Evolutionary conservation across 2,329 filamentous ascomycete species (phyloP), one percentile per base, ranked within the genome.

Genomic region (Cladophialophora chaetospira): DNA sequence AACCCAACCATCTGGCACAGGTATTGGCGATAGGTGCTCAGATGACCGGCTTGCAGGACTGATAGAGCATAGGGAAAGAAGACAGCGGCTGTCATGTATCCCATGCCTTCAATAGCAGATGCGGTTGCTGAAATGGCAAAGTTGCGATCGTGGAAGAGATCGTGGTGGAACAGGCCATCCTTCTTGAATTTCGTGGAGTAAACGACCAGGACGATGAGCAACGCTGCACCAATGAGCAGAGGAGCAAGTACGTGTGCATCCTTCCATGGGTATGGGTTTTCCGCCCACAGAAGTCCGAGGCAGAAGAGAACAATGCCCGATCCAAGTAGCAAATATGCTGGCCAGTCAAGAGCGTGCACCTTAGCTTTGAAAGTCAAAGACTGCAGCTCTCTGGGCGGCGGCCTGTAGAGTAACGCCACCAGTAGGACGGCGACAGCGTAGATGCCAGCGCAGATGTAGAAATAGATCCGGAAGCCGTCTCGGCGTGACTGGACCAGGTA

Each of bases 121-220:
- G 17, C 43, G 23, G 38, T 26, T 3, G 51, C 21, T n/a, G 55
- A 43, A 21, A 59, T 56, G 13, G 38, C n/a, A 43, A 74, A 75
- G 88, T 88, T 13, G 84, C 74, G 47, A 76, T 75, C 65, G 86
- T 82, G 46, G 82, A 79, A 43, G 82, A 79, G 19, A 73, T 67
- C 4, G 74, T 70, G 0, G 78, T 72, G 73, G 26, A 85, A 70
- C 2, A 71, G 47, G 1, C 75, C 73, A 0, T 77, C 80, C 0
- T 82, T 77, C 5, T 75, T 74, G 66, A 87, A 78, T 5, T 80
- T 71, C 57, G 80, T 80, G 68, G 85, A 77, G 71, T 83, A 80
- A 55, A 76, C 69, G 21, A 80, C 61, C 63, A 81, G 84, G 1
- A 65, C 57, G 3, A 69, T 63, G 11, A 75, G 71, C 21, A 79